phyloP scores from a whole-genome alignment of 2,329 filamentous ascomycete genomes.

The Didymella keratinophila region DNA sequence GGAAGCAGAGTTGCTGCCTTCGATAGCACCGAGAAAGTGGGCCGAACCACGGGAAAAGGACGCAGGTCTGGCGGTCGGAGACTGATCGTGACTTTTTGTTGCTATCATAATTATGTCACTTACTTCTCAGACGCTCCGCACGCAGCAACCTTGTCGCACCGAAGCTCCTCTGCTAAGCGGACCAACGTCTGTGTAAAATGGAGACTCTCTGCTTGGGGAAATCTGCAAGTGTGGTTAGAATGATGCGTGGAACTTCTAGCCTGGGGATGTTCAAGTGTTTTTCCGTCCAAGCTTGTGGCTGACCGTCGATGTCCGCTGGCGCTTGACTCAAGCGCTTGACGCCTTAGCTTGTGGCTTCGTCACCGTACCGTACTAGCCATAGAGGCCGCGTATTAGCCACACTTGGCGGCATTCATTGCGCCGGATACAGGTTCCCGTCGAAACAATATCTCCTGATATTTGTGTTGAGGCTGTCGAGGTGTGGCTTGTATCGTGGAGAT shows the following conservation, averaged over 20 bases:
- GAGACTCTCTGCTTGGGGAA: conserved; percentile 10
- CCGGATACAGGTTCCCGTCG: conserved; percentile 1
- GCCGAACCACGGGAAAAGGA: background rate
- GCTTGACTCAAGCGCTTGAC: conserved; percentile 12
- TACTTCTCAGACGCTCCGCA: conserved; percentile 2
- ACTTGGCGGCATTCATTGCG: conserved; percentile 7
- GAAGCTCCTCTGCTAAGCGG: conserved; percentile 6
- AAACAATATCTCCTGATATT: background rate
- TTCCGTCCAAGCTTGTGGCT: conserved; percentile 18
- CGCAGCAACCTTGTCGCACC: conserved; percentile 6
- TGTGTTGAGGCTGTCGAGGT: conserved; percentile 2
- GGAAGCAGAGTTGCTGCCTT: conserved; percentile 1
- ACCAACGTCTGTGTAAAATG: conserved; percentile 7
- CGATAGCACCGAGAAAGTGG: conserved; percentile 4
- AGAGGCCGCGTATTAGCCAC: conserved; percentile 14
- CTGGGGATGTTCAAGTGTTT: conserved; percentile 2
- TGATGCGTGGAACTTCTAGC: conserved; percentile 21
- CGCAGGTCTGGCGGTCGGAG: background rate
- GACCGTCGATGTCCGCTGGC: conserved; percentile 2
- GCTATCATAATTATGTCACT: conserved; percentile 8
- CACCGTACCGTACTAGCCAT: conserved; percentile 14
- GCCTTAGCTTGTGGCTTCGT: conserved; percentile 14
- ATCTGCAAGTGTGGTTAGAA: conserved; percentile 18
- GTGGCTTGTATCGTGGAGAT: conserved; percentile 14
- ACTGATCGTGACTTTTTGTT: conserved; percentile 2